Conservation (phyloP, 257 asterid species). For the Salvia rosmarinus region DNA sequence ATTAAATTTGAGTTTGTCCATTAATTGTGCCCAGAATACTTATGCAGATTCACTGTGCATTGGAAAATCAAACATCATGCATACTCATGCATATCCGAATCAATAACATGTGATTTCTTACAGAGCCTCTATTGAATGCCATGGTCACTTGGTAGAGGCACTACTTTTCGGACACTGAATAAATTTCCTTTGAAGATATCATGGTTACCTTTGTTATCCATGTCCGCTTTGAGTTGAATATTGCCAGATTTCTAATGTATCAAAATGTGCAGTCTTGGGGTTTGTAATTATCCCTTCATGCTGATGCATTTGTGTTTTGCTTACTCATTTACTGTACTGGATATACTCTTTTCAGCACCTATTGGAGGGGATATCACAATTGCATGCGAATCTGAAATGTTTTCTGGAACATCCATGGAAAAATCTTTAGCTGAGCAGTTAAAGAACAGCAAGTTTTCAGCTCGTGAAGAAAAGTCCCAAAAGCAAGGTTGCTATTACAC, state of each 20-base stretch:
- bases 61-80: background rate
- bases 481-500: constrained; percentile 83
- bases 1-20: constrained; percentile 9
- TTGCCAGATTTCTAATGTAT: background rate
- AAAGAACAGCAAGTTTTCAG: constrained; percentile 55
- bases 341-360: constrained; percentile 62
- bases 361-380: constrained; percentile 91
- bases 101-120: background rate
- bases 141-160: constrained; percentile 7
- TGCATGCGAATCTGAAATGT: constrained; percentile 66
- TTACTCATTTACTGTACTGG: constrained; percentile 18
- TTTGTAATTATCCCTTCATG: constrained; percentile 10
- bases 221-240: constrained; percentile 1
- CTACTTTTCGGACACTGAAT: background rate
- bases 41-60: background rate
- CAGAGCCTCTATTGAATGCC: background rate
- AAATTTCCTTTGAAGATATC: constrained; percentile 12
- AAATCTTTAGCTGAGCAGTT: constrained; percentile 71
- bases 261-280: constrained; percentile 16
- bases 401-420: constrained; percentile 65
- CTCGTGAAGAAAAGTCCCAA: constrained; percentile 48
- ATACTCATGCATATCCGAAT: background rate
- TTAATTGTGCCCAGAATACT: background rate
- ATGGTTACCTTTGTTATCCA: constrained; percentile 13
- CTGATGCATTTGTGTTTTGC: constrained; percentile 15